These are phyloP conservation scores for Penicillium canescens DNA, from an alignment of 495 filamentous ascomycete genomes.

Conservation along the genomic window DNA sequence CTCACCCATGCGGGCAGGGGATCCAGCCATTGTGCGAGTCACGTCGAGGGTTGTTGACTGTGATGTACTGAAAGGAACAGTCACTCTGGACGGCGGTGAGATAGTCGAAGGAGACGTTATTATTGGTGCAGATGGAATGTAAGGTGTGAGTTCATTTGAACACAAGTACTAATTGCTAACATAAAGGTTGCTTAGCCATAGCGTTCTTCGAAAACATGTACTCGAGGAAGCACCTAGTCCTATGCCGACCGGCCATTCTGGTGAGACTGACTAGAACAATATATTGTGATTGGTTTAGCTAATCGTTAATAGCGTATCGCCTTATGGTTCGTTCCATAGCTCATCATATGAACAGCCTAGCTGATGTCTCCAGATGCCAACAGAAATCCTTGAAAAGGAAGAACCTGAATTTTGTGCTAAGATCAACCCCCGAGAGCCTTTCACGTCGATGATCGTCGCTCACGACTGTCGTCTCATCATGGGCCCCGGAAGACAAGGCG, in stretches of 20 bases:
- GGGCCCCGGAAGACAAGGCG: constrained; percentile 22
- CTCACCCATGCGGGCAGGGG: constrained; percentile 13
- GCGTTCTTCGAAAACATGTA: constrained; percentile 16
- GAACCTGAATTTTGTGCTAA: constrained; percentile 23
- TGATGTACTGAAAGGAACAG: constrained; percentile 16
- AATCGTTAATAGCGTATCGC: constrained; percentile 17
- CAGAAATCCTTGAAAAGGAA: constrained; percentile 14
- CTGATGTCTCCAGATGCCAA: constrained; percentile 13
- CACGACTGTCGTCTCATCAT: constrained; percentile 25
- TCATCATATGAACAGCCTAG: background rate
- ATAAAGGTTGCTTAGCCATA: constrained; percentile 7
- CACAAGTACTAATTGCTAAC: background rate
- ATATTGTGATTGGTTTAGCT: background rate
- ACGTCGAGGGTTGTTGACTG: constrained; percentile 18
- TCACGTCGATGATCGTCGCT: constrained; percentile 22
- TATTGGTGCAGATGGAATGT: constrained; percentile 53
- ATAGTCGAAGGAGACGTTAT: constrained; percentile 28
- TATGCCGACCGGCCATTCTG: constrained; percentile 23
- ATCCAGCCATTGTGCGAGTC: constrained; percentile 14
- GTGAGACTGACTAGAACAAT: constrained; percentile 8
- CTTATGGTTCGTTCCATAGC: constrained; percentile 14
- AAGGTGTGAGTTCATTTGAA: background rate
- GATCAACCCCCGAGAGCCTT: constrained; percentile 25
- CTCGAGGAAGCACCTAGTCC: constrained; percentile 4
- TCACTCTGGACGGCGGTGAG: constrained; percentile 27